Conservation (phyloP, 2,329 filamentous ascomycete genomes). For the Colletotrichum sp. region DNA sequence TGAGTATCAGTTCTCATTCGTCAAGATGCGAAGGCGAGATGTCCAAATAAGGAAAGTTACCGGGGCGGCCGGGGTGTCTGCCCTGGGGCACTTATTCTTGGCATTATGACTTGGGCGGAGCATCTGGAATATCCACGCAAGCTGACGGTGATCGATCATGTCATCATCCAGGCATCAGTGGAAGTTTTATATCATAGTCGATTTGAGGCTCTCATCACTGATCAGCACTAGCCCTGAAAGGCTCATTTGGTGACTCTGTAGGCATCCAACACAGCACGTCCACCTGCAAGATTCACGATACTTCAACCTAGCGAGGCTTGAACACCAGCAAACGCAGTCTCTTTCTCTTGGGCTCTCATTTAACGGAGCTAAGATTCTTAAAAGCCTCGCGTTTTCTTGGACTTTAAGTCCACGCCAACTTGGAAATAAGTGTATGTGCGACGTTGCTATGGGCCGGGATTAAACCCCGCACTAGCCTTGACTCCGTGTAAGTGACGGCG, state of each 20-base stretch:
- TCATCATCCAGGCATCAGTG: not conserved
- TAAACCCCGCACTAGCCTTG: not conserved
- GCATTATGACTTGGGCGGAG: not conserved
- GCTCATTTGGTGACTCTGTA: not conserved
- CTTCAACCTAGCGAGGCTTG: rapidly evolving
- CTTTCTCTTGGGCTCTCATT: rapidly evolving
- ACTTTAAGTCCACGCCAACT: not conserved
- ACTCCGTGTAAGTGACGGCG: not conserved
- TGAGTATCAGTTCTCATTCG: not conserved
- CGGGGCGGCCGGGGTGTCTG: not conserved
- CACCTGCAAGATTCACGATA: not conserved
- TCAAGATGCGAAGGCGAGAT: not conserved
- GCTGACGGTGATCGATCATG: not conserved
- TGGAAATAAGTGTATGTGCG: not conserved
- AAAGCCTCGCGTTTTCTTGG: not conserved
- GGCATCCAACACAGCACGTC: not conserved
- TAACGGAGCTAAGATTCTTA: rapidly evolving
- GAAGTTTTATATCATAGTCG: rapidly evolving
- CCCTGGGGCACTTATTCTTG: not conserved
- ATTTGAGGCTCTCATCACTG: rapidly evolving
- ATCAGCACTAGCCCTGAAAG: not conserved
- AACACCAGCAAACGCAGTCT: rapidly evolving
- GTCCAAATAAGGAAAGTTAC: not conserved
- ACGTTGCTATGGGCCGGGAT: not conserved
- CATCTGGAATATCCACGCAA: rapidly evolving